A percentile compares a stretch with the other conserved stretches of the same genome.
Conservation (phyloP, 305 asterid genomes). For the Fraxinus sp. region DNA sequence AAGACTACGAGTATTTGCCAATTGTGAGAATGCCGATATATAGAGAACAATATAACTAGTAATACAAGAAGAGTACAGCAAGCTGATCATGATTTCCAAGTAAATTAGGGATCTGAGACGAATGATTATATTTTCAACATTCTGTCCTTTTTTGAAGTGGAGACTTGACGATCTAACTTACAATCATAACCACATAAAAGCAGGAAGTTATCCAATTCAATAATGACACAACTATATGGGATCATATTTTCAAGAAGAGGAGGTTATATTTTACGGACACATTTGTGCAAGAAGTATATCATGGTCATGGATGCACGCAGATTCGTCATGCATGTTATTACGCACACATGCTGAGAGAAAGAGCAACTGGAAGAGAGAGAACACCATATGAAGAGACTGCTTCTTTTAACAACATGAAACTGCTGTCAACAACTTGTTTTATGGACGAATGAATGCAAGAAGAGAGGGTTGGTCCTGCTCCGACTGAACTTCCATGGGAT, state of each 20-base stretch:
- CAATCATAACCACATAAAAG: background rate
- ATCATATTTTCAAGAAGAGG: background rate
- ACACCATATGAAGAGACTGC: constrained; percentile 77
- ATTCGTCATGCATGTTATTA: background rate
- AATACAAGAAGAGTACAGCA: background rate
- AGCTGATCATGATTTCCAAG: background rate
- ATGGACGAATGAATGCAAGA: constrained; percentile 60
- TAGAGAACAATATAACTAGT: background rate
- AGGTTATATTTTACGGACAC: background rate
- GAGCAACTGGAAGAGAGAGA: constrained; percentile 10
- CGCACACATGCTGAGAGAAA: background rate
- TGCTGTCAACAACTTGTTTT: constrained; percentile 72
- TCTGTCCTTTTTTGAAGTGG: background rate
- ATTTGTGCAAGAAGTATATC: background rate
- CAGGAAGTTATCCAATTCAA: background rate
- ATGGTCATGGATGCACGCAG: background rate
- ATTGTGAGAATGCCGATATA: background rate
- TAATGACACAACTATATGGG: background rate
- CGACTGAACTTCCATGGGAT: constrained; percentile 67
- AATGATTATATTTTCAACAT: background rate
- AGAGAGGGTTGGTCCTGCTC: constrained; percentile 80
- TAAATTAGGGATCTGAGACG: background rate
- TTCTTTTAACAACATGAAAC: constrained; percentile 69
- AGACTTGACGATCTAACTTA: background rate
- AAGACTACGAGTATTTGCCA: background rate